Base-by-base conservation (phyloP, 768 basidiomycete genomes). In the Hygrophoropsis aurantiaca region DNA sequence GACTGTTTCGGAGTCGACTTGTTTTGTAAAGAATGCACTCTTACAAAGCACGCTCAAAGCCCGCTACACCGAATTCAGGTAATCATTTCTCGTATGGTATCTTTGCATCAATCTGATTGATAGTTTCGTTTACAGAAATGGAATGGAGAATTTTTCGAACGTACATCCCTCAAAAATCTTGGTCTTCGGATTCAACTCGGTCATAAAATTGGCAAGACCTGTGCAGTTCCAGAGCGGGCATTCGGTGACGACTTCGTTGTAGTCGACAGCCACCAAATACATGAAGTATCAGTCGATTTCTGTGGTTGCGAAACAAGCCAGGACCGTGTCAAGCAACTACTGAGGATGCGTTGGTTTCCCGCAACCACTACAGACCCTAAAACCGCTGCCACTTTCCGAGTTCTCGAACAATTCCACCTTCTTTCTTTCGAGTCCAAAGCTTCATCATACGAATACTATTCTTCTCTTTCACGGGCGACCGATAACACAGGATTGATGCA, bases 281-380 rank as follows among this genome's bases (percentile, higher is more conserved):
- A 69, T 27, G 42, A 46, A 2, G 58, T 70, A 10, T 43, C 24
- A 0, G 19, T 70, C 0, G 60, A 65, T 30, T 68, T 56, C 39
- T 71, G 69, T 48, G 58, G 54, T 0, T 71, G 69, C 30, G 47
- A 54, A 19, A 40, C 15, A 3, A 44, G 62, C 53, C 34, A 53
- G 13, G 36, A 16, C 46, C 24, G 58, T 58, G 13, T 54, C 16
- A 6, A 49, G 15, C 68, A 73, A 44, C 59, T 73, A 5, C 60
- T 74, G 2, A 63, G 65, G 26, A 21, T 41, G 1, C 49, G 27
- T 42, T 53, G 52, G 20, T 65, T 42, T 24, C 65, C 66, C 8
- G 54, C 61, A 7, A 64, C 64, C 1, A 36, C 50, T 5, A 43
- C 37, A 10, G 20, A 50, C 11, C 64, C 62, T 0, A 57, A 58